Conservation (phyloP, 768 basidiomycete genomes). For the Clathrus columnatus region DNA sequence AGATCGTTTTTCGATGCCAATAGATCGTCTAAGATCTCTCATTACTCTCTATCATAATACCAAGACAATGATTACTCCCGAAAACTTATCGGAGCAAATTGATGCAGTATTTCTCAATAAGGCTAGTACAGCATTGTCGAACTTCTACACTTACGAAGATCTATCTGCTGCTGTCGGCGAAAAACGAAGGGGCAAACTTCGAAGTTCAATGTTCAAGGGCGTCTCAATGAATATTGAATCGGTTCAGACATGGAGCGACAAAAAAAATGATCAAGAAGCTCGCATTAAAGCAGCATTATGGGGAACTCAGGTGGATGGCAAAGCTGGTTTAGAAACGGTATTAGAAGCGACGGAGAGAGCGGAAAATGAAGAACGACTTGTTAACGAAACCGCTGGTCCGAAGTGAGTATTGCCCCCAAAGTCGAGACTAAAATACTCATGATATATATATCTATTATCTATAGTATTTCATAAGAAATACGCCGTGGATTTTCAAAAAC, state of each 20-base stretch:
- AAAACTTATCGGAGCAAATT: constrained; percentile 56
- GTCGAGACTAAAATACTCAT: too few relatives aligned
- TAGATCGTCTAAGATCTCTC: constrained; percentile 58
- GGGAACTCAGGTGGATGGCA: constrained; percentile 6
- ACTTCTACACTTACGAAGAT: not conserved
- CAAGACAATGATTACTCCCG: constrained; percentile 58
- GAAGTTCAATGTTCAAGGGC: not conserved
- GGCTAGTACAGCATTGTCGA: not conserved
- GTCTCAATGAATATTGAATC: not conserved
- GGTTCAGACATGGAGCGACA: constrained; percentile 4
- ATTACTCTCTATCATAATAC: constrained; percentile 73
- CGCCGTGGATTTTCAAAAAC: too few relatives aligned
- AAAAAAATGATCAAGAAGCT: not conserved
- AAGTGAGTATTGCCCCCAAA: not conserved
- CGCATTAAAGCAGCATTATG: constrained; percentile 1
- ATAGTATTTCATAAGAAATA: too few relatives aligned
- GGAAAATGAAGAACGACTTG: not conserved
- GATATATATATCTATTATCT: too few relatives aligned
- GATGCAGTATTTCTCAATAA: constrained; percentile 45
- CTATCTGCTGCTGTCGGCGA: not conserved
- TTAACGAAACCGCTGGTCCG: not conserved
- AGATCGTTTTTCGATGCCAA: constrained; percentile 31
- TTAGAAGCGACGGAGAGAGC: constrained; percentile 1
- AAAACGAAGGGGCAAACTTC: not conserved
- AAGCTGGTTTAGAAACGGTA: constrained; percentile 2